Percentiles rank a stretch among this genome's conserved stretches.
Evolutionary conservation across 306 rosid species (phyloP).

Genomic region (Dalbergia oliveri): DNA sequence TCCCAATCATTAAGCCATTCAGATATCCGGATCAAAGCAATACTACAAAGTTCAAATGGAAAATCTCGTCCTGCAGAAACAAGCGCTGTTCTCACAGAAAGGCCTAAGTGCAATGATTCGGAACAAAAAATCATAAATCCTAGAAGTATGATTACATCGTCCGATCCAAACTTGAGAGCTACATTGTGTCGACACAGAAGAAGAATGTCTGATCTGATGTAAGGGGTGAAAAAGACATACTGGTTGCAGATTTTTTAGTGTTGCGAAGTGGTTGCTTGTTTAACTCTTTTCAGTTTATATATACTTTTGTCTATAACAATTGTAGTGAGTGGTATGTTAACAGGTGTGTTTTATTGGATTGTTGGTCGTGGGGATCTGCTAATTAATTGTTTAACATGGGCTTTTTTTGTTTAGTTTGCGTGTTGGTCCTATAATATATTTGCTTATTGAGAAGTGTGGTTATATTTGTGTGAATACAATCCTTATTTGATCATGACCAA

Average conservation of each 20-base stretch:
- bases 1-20: constrained; percentile 77
- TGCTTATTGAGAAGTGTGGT: too few species aligned
- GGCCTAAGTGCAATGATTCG: constrained; percentile 62
- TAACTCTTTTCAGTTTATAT: constrained; percentile 26
- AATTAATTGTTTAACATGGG: constrained; percentile 45
- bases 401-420: neutral
- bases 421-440: too few species aligned
- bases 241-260: constrained; percentile 38
- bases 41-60: constrained; percentile 56
- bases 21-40: constrained; percentile 69
- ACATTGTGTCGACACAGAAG: constrained; percentile 71
- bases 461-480: too few species aligned
- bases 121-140: constrained; percentile 56
- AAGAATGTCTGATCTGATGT: constrained; percentile 84
- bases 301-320: neutral
- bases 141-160: constrained; percentile 61
- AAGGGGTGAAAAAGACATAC: constrained; percentile 25
- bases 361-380: constrained; percentile 47
- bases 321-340: constrained; percentile 27
- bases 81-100: constrained; percentile 52
- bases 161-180: constrained; percentile 69
- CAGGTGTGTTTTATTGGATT: constrained; percentile 41
- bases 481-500: too few species aligned
- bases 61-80: constrained; percentile 67
- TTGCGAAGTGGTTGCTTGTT: constrained; percentile 39